A percentile compares a stretch with the other conserved stretches of the same genome.
These are phyloP conservation scores for Ascocoryne sarcoides DNA, from an alignment of 2,329 filamentous ascomycete species.

Conservation along the genomic window DNA sequence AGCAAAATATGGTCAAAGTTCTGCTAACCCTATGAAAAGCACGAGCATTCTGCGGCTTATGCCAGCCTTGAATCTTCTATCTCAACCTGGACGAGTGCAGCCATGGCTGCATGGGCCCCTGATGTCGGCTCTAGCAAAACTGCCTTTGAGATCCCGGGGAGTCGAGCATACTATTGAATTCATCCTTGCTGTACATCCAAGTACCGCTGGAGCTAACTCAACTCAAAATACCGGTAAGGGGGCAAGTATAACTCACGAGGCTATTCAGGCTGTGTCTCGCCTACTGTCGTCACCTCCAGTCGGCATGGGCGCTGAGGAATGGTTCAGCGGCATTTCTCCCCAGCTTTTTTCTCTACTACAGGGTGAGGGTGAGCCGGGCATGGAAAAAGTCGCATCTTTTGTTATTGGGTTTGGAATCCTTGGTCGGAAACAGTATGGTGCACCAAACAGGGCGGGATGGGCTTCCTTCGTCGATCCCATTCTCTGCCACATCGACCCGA, in stretches of 20 bases:
- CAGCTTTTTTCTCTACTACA: constrained; percentile 56
- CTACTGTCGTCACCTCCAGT: constrained; percentile 52
- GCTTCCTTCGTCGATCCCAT: constrained; percentile 51
- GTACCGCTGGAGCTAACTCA: constrained; percentile 15
- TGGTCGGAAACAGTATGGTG: constrained; percentile 53
- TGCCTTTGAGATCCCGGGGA: constrained; percentile 54
- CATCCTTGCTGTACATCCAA: constrained; percentile 58
- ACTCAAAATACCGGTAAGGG: constrained; percentile 35
- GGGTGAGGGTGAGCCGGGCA: constrained; percentile 46
- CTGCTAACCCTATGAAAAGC: constrained; percentile 13
- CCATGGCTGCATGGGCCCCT: constrained; percentile 51
- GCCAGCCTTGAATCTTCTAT: constrained; percentile 51
- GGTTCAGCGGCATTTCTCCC: constrained; percentile 51
- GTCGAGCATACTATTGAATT: constrained; percentile 63
- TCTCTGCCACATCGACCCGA: constrained; percentile 41
- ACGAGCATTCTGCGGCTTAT: constrained; percentile 46
- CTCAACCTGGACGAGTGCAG: constrained; percentile 51
- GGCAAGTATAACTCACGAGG: constrained; percentile 59
- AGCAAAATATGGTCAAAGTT: background rate
- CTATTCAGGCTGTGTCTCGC: constrained; percentile 52
- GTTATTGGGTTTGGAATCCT: constrained; percentile 60
- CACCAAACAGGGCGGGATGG: constrained; percentile 57
- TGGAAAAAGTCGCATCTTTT: constrained; percentile 50
- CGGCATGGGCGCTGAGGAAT: constrained; percentile 43
- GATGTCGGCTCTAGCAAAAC: constrained; percentile 45